Percentiles rank a stretch among this genome's conserved stretches.
Conservation (phyloP, 129 eudicot species). For the Smallanthus sonchifolius region DNA sequence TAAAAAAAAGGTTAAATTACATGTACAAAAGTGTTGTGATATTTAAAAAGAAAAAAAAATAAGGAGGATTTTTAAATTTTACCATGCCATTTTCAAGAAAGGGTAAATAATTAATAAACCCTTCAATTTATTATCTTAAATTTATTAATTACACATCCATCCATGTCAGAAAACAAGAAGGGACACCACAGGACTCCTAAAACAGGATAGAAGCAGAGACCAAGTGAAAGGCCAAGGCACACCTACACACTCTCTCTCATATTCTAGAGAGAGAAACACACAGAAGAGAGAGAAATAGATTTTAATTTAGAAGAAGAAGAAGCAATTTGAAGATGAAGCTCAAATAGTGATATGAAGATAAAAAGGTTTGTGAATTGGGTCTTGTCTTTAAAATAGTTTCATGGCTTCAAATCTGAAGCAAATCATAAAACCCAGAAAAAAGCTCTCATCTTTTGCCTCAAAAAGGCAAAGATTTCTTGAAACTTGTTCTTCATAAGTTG, state of each 20-base stretch:
- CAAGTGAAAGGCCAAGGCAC: slow-evolving; percentile 37
- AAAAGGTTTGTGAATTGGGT: slow-evolving; percentile 18
- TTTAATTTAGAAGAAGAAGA: not conserved
- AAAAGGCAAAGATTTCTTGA: slow-evolving; percentile 24
- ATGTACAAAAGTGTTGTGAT: too few relatives aligned
- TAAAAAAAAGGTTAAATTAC: too few relatives aligned
- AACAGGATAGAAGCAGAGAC: slow-evolving; percentile 32
- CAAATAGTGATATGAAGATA: slow-evolving; percentile 48
- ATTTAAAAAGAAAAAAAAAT: too few relatives aligned
- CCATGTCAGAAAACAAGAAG: slow-evolving; percentile 62
- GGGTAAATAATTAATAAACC: too few relatives aligned
- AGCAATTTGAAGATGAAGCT: slow-evolving; percentile 32
- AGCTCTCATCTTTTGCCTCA: slow-evolving; percentile 16
- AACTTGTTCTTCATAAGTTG: slow-evolving; percentile 20
- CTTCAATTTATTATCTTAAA: not conserved
- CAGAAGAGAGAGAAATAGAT: slow-evolving; percentile 14
- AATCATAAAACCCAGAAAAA: slow-evolving; percentile 29
- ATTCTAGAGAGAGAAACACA: slow-evolving; percentile 30
- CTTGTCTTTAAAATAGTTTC: slow-evolving; percentile 7
- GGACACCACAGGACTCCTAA: slow-evolving; percentile 39
- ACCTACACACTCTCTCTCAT: slow-evolving; percentile 32
- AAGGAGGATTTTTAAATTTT: too few relatives aligned
- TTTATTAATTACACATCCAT: slow-evolving; percentile 57
- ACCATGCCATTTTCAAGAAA: too few relatives aligned
- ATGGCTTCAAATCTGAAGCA: slow-evolving; percentile 28